phyloP scores from a whole-genome alignment of 2,329 filamentous ascomycete genomes.

The Scopulariopsis brevicaulis region DNA sequence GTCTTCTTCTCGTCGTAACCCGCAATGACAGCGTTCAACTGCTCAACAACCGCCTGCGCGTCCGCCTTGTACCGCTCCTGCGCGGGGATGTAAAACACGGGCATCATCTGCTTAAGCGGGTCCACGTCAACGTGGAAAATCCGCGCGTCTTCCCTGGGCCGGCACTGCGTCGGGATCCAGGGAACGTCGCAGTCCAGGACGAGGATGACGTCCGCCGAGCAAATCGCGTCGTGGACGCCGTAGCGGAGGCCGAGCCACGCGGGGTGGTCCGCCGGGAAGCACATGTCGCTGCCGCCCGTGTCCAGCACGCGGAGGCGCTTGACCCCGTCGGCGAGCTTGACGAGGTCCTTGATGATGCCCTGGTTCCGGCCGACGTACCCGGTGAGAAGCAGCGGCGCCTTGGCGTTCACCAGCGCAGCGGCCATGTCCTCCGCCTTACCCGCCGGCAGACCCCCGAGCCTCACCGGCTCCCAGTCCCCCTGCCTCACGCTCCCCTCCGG shows the following conservation, averaged over 20 bases:
- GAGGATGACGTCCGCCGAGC: conserved; percentile 70
- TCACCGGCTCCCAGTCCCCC: conserved; percentile 58
- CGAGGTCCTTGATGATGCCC: conserved; percentile 45
- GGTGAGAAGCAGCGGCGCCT: conserved; percentile 57
- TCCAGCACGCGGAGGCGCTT: conserved; percentile 63
- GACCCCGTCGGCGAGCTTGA: conserved; percentile 55
- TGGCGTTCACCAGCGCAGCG: conserved; percentile 49
- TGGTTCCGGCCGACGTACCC: conserved; percentile 65
- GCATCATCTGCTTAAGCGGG: conserved; percentile 60
- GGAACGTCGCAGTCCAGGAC: conserved; percentile 86
- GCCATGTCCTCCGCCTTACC: conserved; percentile 47
- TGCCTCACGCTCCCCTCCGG: conserved; percentile 56
- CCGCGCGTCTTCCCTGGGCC: conserved; percentile 36
- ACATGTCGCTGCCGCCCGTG: conserved; percentile 71
- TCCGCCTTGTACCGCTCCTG: conserved; percentile 57
- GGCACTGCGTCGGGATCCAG: conserved; percentile 74
- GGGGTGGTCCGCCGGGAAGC: conserved; percentile 61
- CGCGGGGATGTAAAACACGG: conserved; percentile 59
- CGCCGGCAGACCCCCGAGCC: conserved; percentile 46
- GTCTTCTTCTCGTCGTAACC: conserved; percentile 22
- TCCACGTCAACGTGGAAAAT: conserved; percentile 57
- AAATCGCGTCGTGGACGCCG: conserved; percentile 62
- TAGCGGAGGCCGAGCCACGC: conserved; percentile 61
- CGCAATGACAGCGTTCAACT: conserved; percentile 52
- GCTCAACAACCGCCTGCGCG: conserved; percentile 50